Base-by-base conservation (phyloP, 208 protist genomes). In the Naegleria fowleri region DNA sequence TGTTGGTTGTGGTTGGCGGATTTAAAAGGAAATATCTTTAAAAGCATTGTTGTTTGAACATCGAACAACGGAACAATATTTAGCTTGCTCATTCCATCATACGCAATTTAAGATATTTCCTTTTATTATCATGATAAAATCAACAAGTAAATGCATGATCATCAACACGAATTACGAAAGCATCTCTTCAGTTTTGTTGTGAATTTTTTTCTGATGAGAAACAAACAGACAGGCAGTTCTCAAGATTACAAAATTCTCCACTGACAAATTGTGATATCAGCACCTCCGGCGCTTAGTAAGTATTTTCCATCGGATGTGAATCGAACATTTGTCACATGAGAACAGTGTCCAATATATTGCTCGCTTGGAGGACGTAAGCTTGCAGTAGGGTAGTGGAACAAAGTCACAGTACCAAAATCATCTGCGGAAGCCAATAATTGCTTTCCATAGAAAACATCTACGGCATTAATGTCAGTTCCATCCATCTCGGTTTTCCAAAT, bases 381-480 rank as follows among this genome's bases (percentile, higher is more conserved):
- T 2, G n/a, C 79, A 2, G 79, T 43, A 43, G 79, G 79, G 11
- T 85, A 85, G 38, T 85, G n/a, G 9, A 85, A 43, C 41, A 43
- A 25, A 25, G 38, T 19, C 0, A 85, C 36, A 0, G 6, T 22
- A 13, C 79, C 36, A 39, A 13, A 25, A 33, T 85, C 79, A 22
- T 43, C 79, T 22, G 79, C 79, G 7, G 36, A 43, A 2, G 36
- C 79, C 9, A 85, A 6, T 3, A 85, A 5, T 39, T 85, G n/a
- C 5, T 15, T 43, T 16, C 36, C 38, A 85, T 43, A 85, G 22
- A 22, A 5, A 43, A 85, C 79, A 85, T 40, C 79, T 25, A 43
- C 41, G 25, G 36, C 79, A 33, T 85, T 85, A 25, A 85, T 85
- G 41, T 85, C 79, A 43, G 79, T 85, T 85, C 79, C 79, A 43